A percentile compares a stretch with the other conserved stretches of the same genome.
phyloP scores from a whole-genome alignment of 305 asterid species.

The Andrographis paniculata region DNA sequence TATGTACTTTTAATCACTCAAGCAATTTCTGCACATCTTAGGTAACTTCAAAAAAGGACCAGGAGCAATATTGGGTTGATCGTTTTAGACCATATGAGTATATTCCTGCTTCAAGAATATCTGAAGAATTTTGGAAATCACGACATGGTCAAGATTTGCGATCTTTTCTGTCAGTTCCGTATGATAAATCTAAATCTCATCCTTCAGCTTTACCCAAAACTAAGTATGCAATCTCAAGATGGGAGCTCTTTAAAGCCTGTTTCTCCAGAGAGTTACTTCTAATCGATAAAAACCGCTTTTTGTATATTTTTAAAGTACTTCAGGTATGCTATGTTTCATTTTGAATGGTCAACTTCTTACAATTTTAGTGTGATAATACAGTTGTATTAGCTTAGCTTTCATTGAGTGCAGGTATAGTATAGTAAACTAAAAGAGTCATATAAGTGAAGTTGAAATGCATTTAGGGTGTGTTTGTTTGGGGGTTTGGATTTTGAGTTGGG shows the following conservation, averaged over 20 bases:
- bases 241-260: constrained; percentile 76
- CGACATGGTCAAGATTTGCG: constrained; percentile 44
- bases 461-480: too few relatives aligned
- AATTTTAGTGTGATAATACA: constrained; percentile 34
- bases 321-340: too few relatives aligned
- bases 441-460: too few relatives aligned
- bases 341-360: too few relatives aligned
- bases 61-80: too few relatives aligned
- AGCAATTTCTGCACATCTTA: too few relatives aligned
- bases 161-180: constrained; percentile 42
- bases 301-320: too few relatives aligned
- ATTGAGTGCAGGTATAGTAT: too few relatives aligned
- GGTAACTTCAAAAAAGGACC: constrained; percentile 84
- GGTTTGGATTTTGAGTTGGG: too few relatives aligned
- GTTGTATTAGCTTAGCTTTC: background rate
- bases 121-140: constrained; percentile 59
- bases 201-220: constrained; percentile 56
- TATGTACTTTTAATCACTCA: too few relatives aligned
- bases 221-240: constrained; percentile 50
- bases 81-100: constrained; percentile 60
- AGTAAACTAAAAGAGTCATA: too few relatives aligned
- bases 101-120: constrained; percentile 60
- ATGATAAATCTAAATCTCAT: constrained; percentile 49
- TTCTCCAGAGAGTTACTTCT: constrained; percentile 71
- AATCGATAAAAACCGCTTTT: constrained; percentile 57